Evolutionary conservation across 441 rosid genomes (phyloP), one percentile per base, ranked within the genome.

Genomic region (Mallotus japonicus): DNA sequence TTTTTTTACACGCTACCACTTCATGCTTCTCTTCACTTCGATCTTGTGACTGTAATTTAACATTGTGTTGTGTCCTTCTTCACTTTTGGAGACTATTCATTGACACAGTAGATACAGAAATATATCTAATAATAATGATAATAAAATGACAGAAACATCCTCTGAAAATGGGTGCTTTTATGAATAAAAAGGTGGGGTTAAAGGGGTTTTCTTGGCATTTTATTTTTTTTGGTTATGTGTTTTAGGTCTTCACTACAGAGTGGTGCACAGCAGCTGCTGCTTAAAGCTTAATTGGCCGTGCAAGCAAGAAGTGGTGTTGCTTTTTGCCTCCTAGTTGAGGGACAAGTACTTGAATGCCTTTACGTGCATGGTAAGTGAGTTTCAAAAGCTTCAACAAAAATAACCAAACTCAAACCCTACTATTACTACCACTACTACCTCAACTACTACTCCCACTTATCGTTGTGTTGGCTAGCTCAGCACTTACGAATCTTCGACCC

Each of bases 351-450:
- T 3, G 62, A 73, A 75, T 70, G 72, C 86, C 88, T 82, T 84
- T 80, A 79, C 89, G 78, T 86, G 88, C 82, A 78, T 81, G 84
- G 83, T 63, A 82, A 85, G 89, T 80, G 86, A 84, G 79, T 63
- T 70, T 60, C 65, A 47, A 19, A 70, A 68, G 82, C 73, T 75
- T 67, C 68, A 17, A 15, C 71, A 28, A 70, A 63, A 59, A 10
- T 46, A 49, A 42, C 73, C 66, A 6, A 22, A 74, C 37, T 54
- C 20, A 32, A 65, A 20, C 40, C 20, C 5, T 32, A 14, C 53
- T 19, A 22, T 55, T 40, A 12, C 19, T 56, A 53, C 20, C 2
- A 2, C 19, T 56, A 6, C 4, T n/a, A 0, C 3, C 6, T 24
- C 8, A 1, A n/a, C 10, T 8, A 10, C 13, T 8, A 3, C 3